phyloP scores from a whole-genome alignment of 805 yeast species.

The Monosporozyma servazzii region DNA sequence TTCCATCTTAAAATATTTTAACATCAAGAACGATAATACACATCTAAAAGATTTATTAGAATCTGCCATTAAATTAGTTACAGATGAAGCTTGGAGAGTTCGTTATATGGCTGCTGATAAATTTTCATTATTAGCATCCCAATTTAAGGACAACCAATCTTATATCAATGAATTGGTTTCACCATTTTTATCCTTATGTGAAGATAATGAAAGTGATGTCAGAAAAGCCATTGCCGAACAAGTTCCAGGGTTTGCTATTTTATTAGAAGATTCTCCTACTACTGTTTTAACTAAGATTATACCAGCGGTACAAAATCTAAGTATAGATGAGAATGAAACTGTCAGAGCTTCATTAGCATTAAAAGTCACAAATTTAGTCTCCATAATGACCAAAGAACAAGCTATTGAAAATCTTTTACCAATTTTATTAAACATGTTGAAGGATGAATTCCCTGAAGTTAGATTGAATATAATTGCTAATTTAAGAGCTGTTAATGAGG shows the following conservation, averaged over 20 bases:
- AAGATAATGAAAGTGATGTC: slow-evolving; percentile 93
- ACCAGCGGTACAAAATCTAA: slow-evolving; percentile 74
- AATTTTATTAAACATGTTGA: slow-evolving; percentile 82
- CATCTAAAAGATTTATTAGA: slow-evolving; percentile 56
- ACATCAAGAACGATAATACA: slow-evolving; percentile 44
- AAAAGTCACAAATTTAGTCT: slow-evolving; percentile 78
- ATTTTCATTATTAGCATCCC: slow-evolving; percentile 62
- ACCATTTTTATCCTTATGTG: slow-evolving; percentile 68
- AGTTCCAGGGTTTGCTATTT: slow-evolving; percentile 61
- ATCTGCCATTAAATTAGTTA: slow-evolving; percentile 60
- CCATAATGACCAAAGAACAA: slow-evolving; percentile 72
- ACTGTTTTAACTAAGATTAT: slow-evolving; percentile 60
- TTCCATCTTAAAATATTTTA: slow-evolving; percentile 65
- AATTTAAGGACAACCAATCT: slow-evolving; percentile 47
- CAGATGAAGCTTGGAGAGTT: slow-evolving; percentile 95
- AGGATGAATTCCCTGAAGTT: slow-evolving; percentile 95
- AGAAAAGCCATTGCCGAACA: slow-evolving; percentile 91
- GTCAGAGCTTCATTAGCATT: slow-evolving; percentile 90
- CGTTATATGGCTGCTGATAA: slow-evolving; percentile 97
- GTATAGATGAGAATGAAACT: slow-evolving; percentile 85
- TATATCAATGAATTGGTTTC: slow-evolving; percentile 43
- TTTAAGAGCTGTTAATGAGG: slow-evolving; percentile 84
- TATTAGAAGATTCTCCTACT: slow-evolving; percentile 38
- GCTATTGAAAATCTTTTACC: slow-evolving; percentile 81
- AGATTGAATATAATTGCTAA: slow-evolving; percentile 89